Evolutionary conservation across 1,284 basidiomycete genomes (phyloP).

Genomic region (Melanopsichium pennsylvanicum): DNA sequence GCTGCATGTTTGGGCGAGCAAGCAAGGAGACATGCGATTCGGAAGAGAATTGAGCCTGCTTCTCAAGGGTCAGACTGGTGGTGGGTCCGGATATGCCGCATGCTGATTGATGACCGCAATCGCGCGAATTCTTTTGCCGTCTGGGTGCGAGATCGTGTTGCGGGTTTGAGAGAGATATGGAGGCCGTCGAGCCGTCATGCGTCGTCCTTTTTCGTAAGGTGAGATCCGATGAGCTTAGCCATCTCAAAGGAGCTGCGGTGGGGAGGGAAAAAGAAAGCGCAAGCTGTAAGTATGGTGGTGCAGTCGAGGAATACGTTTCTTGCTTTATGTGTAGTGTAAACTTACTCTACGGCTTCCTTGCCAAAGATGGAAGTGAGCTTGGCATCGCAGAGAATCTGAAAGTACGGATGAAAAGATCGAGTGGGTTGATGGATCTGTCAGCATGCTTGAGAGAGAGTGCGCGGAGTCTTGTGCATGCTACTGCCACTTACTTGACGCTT

Average conservation of each 20-base stretch:
- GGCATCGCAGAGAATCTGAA: constrained; percentile 80
- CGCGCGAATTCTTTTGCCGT: too few relatives aligned
- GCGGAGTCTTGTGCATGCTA: neutral
- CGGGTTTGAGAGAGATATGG: too few relatives aligned
- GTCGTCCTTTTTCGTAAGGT: constrained; percentile 60
- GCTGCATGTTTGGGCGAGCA: too few relatives aligned
- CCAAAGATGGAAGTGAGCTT: constrained; percentile 76
- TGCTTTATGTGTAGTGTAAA: neutral
- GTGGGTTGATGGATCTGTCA: too few relatives aligned
- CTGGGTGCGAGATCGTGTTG: too few relatives aligned
- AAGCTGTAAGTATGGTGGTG: neutral
- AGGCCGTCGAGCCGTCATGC: constrained; percentile 11
- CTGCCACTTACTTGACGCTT: constrained; percentile 68
- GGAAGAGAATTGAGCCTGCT: too few relatives aligned
- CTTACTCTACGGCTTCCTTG: constrained; percentile 75
- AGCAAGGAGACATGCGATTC: too few relatives aligned
- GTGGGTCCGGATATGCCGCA: neutral
- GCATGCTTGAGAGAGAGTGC: too few relatives aligned
- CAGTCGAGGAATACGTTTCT: neutral
- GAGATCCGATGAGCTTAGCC: constrained; percentile 63
- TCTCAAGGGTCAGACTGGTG: too few relatives aligned
- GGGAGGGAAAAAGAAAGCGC: neutral
- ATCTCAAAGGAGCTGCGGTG: constrained; percentile 62
- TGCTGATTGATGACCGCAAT: neutral
- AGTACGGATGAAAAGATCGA: neutral